Percentiles rank a stretch among this genome's conserved stretches.
Evolutionary conservation across 2,329 filamentous ascomycete genomes (phyloP).

Genomic region (Colletotrichum sp.): DNA sequence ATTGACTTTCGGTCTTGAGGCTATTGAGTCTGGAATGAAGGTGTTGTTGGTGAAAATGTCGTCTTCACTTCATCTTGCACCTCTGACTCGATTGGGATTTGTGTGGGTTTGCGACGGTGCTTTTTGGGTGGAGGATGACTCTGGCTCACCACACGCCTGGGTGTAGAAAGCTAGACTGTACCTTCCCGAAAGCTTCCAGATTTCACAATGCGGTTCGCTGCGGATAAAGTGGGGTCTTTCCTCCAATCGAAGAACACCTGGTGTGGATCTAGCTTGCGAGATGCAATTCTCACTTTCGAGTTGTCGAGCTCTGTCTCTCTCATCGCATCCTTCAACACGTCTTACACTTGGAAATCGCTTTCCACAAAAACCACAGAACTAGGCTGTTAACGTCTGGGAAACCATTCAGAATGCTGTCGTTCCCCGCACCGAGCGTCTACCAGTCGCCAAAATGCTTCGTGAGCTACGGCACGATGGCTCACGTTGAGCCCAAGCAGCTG

Average conservation of each 20-base stretch:
- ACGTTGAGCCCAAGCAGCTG: conserved; percentile 72
- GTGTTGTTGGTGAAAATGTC: neutral
- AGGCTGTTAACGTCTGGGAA: neutral
- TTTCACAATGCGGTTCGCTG: neutral
- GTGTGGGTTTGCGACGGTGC: neutral
- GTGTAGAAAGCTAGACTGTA: neutral
- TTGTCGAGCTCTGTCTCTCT: neutral
- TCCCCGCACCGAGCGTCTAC: conserved; percentile 50
- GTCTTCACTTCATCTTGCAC: neutral
- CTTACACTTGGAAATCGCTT: neutral
- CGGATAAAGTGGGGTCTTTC: neutral
- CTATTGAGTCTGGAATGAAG: neutral
- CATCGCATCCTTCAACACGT: neutral
- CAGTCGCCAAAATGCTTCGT: conserved; percentile 74
- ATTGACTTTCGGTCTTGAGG: neutral
- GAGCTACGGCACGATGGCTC: conserved; percentile 69
- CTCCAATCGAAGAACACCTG: neutral
- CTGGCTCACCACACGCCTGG: neutral
- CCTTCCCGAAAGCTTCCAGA: neutral
- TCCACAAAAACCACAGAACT: neutral
- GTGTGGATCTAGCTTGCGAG: neutral
- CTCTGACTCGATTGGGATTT: conserved; percentile 8
- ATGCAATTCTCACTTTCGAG: conserved; percentile 9
- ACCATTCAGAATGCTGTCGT: conserved; percentile 45
- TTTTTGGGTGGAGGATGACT: neutral